phyloP scores from a whole-genome alignment of 805 yeast species.

The Yamadazyma laniorum region DNA sequence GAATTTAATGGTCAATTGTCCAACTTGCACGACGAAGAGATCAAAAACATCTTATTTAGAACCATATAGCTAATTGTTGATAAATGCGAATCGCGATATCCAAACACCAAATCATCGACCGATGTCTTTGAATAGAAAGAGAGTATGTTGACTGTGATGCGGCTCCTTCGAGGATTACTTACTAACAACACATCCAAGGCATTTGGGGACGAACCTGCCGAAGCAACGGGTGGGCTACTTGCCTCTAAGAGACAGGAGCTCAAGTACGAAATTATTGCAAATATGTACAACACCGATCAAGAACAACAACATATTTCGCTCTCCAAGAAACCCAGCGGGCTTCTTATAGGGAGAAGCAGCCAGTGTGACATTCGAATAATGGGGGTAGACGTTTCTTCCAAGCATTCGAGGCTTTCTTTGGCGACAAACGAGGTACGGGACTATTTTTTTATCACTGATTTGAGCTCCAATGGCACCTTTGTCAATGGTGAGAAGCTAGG shows the following conservation, averaged over 20 bases:
- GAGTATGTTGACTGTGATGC: conserved; percentile 19
- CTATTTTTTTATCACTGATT: conserved; percentile 50
- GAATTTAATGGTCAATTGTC: conserved; percentile 19
- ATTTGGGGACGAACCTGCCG: conserved; percentile 12
- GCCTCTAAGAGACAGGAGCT: conserved; percentile 12
- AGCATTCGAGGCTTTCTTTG: conserved; percentile 55
- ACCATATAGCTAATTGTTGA: conserved; percentile 17
- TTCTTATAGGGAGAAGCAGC: conserved; percentile 54
- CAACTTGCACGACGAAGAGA: conserved; percentile 19
- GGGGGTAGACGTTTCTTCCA: conserved; percentile 64
- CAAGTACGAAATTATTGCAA: conserved; percentile 20
- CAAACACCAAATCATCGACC: neutral
- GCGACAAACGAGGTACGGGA: conserved; percentile 33
- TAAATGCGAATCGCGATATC: conserved; percentile 4
- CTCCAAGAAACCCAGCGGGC: conserved; percentile 20
- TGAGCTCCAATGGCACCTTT: conserved; percentile 64
- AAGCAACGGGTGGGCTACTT: neutral
- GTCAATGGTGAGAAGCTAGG: conserved; percentile 58
- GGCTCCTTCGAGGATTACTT: neutral
- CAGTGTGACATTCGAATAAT: conserved; percentile 53
- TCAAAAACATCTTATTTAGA: conserved; percentile 27
- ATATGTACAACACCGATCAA: conserved; percentile 19
- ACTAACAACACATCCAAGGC: conserved; percentile 9
- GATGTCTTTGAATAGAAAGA: conserved; percentile 27
- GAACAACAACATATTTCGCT: conserved; percentile 19